Base-by-base conservation (phyloP, 164 flowering plant genomes). In the Tetrastigma voinierianum region DNA sequence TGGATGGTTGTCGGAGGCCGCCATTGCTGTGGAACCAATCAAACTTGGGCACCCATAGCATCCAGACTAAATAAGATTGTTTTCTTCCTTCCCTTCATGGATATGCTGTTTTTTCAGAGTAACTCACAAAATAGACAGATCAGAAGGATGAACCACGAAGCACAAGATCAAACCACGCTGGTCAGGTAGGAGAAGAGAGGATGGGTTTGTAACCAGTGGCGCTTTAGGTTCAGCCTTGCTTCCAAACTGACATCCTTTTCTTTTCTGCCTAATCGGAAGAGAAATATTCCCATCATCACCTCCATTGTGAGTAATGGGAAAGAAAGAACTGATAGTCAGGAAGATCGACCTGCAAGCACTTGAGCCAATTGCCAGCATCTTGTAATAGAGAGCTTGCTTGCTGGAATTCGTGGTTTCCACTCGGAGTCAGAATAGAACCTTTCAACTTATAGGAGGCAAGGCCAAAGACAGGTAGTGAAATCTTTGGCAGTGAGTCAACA, bases 361-460 rank as follows among this genome's bases (percentile, higher is more conserved):
- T 64, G 23, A 87, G 87, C 90, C 90, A 87, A 62, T 70, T 70
- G 21, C 78, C 86, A 18, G 96, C 92, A 64, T 78, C 86, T 68
- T 82, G 81, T 69, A 80, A 45, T 9, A 90, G 69, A 57, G 76
- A 73, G 24, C 65, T 76, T 18, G 80, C 84, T 67, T 74, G 83
- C 64, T 83, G 81, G 51, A 64, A 65, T 56, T 89, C 92, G 14
- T 73, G 9, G n/a, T 57, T 62, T 19, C 80, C 85, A 62, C 60
- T 59, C 0, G 87, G 76, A 25, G 73, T 76, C 83, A 86, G 74
- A 51, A 86, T 70, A 12, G 96, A 82, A 63, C 80, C 81, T 57
- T 72, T 81, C 46, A 85, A 75, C 78, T 90, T 90, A 71, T 88
- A 87, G 21, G 87, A 83, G 66, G 90, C 92, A 68, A 90, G 91